Conservation (phyloP, 768 basidiomycete species). For the Mycena capillaripes region DNA sequence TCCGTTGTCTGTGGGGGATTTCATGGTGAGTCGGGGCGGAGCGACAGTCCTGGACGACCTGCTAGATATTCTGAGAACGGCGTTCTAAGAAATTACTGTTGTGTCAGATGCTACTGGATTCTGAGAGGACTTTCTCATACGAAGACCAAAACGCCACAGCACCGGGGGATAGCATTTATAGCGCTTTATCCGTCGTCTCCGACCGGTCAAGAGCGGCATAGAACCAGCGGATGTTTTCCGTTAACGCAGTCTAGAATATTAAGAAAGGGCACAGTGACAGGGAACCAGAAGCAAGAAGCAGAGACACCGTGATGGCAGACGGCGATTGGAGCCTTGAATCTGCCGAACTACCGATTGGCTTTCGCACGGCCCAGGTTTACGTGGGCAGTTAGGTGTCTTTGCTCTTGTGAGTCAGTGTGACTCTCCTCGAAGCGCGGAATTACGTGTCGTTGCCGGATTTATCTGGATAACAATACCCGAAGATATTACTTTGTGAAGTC, state of each 20-base stretch:
- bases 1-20: not conserved
- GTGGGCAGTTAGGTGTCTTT: not conserved
- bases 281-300: not conserved
- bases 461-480: not conserved
- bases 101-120: not conserved
- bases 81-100: not conserved
- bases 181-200: not conserved
- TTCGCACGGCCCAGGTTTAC: not conserved
- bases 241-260: not conserved
- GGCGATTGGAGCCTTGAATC: not conserved
- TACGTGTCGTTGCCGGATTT: not conserved
- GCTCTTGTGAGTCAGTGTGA: not conserved
- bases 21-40: not conserved
- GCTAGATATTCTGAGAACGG: not conserved
- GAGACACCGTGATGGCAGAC: not conserved
- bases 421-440: not conserved
- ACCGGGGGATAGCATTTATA: not conserved
- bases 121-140: not conserved
- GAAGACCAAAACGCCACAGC: constrained; percentile 10
- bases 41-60: not conserved
- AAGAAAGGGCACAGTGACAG: not conserved
- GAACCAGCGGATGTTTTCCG: not conserved
- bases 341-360: not conserved
- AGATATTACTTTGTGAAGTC: constrained; percentile 1
- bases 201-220: not conserved